Evolutionary conservation across 2,329 filamentous ascomycete species (phyloP), one percentile per base, ranked within the genome.

Genomic region (Epichloe scottii): DNA sequence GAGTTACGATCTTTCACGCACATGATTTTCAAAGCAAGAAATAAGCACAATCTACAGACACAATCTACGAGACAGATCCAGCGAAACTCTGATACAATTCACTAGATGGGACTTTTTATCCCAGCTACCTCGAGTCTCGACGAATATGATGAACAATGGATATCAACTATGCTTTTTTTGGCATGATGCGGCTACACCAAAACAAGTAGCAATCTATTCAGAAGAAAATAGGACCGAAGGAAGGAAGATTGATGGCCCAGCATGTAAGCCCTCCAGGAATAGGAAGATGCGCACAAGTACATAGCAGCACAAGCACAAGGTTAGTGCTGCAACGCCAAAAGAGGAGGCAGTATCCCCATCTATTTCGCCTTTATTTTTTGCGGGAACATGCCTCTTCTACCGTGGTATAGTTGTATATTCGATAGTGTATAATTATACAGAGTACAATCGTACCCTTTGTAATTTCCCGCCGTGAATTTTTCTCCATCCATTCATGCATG

Each of bases 391-490:
- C 37, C 37, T 38, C 39, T 35, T 50, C 19, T 46, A 7, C 21
- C 44, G 52, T 54, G 53, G 48, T 51, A 56, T 57, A 55, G 51
- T 53, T 59, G 56, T 57, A 58, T 57, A 57, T 57, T 56, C 46
- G 40, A 50, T 56, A 58, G 55, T 56, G 57, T 56, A 58, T 59
- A 58, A 59, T 56, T 50, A 23, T 48, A 55, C 39, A 49, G 51
- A 30, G 30, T 55, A 55, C 50, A 48, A 44, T 50, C 38, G 48
- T 50, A 38, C 38, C 38, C 30, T 30, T 11, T 30, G 10, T 4
- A 30, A 11, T 10, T 30, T 30, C 8, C 30, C 3, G 8, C 26
- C 8, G 26, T 11, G 26, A 30, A 30, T 42, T 12, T 23, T 39
- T 37, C 39, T 41, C 39, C 17, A n/a, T 19, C 17, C 8, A 41